These are phyloP conservation scores for Coffea eugenioides DNA, from an alignment of 257 asterid genomes.

Conservation along the genomic window DNA sequence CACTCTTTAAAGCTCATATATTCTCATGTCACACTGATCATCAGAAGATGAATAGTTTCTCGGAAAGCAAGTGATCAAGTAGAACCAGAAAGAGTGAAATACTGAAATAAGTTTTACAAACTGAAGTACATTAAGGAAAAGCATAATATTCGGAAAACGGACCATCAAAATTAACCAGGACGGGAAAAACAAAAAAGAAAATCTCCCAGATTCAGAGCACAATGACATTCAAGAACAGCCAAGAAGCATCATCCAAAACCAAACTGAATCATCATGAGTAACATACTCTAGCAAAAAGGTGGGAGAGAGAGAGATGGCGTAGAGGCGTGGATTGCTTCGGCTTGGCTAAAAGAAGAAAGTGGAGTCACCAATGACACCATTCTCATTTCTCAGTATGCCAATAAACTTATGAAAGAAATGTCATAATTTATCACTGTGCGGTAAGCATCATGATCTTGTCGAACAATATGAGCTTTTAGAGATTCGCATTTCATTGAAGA, in stretches of 20 bases:
- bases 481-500: neutral
- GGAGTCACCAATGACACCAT: neutral
- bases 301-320: too few species aligned
- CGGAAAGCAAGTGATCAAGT: neutral
- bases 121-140: neutral
- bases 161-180: neutral
- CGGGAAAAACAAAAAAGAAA: neutral
- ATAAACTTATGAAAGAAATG: neutral
- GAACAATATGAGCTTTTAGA: neutral
- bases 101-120: neutral
- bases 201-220: neutral
- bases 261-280: neutral
- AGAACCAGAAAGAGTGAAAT: neutral
- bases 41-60: neutral
- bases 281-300: too few species aligned
- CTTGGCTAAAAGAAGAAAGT: neutral
- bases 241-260: neutral
- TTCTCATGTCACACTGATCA: neutral
- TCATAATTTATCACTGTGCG: neutral
- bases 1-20: constrained; percentile 6
- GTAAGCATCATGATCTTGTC: neutral
- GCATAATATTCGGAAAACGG: neutral
- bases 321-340: too few species aligned
- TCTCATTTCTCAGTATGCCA: neutral
- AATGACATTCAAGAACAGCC: neutral